A percentile compares a stretch with the other conserved stretches of the same genome.
Conservation (phyloP, 306 rosid genomes). For the Prunus kanzakura region DNA sequence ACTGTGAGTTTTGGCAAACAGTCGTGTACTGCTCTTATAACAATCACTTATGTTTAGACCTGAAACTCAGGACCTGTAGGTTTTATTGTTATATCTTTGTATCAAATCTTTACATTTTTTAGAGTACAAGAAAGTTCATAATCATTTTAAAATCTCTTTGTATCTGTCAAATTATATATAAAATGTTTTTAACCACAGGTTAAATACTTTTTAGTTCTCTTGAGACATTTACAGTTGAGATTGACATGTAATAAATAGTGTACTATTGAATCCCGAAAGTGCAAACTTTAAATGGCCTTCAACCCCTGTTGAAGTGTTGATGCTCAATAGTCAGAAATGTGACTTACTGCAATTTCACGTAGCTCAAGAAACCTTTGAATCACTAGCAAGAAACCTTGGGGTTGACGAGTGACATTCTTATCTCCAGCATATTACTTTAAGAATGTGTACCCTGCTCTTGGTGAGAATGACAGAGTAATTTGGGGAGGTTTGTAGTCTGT, state of each 20-base stretch:
- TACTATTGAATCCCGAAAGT: not conserved
- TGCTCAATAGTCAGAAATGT: not conserved
- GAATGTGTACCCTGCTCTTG: not conserved
- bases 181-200: not conserved
- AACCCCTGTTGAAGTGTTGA: not conserved
- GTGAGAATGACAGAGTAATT: not conserved
- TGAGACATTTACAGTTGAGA: not conserved
- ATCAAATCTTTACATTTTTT: not conserved
- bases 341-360: not conserved
- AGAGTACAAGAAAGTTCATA: not conserved
- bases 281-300: not conserved
- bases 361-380: not conserved
- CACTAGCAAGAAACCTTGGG: not conserved
- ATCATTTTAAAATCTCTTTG: not conserved
- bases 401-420: not conserved
- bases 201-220: not conserved
- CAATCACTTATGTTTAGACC: not conserved
- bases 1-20: constrained; percentile 54
- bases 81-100: not conserved
- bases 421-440: not conserved
- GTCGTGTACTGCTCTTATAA: not conserved
- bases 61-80: not conserved
- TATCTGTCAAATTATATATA: not conserved
- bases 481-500: not conserved
- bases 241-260: not conserved